Conservation (phyloP, 2,329 filamentous ascomycete genomes). For the Fonsecaea pedrosoi region DNA sequence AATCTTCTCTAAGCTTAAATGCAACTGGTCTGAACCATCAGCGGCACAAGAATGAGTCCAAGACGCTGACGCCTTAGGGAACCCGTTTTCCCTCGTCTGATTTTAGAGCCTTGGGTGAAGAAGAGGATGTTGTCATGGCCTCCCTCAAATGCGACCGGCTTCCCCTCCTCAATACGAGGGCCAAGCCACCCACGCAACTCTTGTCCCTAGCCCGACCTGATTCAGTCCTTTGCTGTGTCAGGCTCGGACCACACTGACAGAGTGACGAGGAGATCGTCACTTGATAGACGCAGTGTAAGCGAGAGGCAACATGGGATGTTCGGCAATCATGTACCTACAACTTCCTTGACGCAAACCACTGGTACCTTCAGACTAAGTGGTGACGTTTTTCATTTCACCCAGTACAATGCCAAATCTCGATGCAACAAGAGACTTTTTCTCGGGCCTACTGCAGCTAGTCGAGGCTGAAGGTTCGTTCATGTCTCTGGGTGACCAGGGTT, state of each 20-base stretch:
- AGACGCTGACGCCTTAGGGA: not conserved
- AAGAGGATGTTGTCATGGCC: not conserved
- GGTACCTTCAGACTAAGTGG: not conserved
- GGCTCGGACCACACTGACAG: not conserved
- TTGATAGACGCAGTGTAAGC: conserved; percentile 18
- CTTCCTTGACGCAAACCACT: not conserved
- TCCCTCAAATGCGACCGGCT: conserved; percentile 7
- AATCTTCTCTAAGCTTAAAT: not conserved
- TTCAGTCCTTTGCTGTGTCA: not conserved
- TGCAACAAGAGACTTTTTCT: not conserved
- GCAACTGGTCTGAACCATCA: not conserved
- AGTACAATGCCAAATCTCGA: not conserved
- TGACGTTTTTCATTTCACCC: not conserved
- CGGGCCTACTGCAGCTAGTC: not conserved
- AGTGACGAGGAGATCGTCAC: conserved; percentile 18
- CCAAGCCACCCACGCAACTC: conserved; percentile 15
- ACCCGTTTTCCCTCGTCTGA: conserved; percentile 1
- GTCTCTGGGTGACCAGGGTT: not conserved
- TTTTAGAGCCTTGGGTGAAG: not conserved
- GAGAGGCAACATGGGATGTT: conserved; percentile 10
- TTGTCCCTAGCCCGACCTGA: conserved; percentile 2
- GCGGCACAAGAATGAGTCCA: not conserved
- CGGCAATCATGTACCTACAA: not conserved
- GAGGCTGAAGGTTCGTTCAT: conserved; percentile 3
- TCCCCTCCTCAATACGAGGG: conserved; percentile 15